Evolutionary conservation across 495 filamentous ascomycete species (phyloP).

Genomic region (Jackrogersella minutella): DNA sequence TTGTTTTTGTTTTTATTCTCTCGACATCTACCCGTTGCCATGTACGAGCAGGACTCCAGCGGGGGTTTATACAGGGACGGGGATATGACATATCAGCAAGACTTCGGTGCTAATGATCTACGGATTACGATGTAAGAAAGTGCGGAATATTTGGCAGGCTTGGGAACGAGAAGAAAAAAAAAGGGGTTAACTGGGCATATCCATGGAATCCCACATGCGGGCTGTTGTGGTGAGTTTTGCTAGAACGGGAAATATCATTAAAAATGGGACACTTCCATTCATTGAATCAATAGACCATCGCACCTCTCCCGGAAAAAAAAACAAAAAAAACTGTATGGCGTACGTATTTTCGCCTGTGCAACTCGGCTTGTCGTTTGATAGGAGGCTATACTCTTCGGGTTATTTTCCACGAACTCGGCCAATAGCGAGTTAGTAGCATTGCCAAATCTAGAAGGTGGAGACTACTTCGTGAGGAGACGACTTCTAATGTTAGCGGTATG

Average conservation of each 20-base stretch:
- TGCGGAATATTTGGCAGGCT: too few species aligned
- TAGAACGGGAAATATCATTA: too few species aligned
- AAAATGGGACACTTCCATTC: not conserved
- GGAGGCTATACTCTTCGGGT: not conserved
- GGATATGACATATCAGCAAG: too few species aligned
- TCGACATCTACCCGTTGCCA: too few species aligned
- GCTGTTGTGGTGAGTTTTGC: too few species aligned
- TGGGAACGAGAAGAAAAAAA: too few species aligned
- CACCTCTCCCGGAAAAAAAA: not conserved
- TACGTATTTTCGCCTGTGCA: not conserved
- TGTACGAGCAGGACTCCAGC: too few species aligned
- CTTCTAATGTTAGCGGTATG: not conserved
- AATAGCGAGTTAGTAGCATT: conserved; percentile 4
- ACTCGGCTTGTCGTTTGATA: not conserved
- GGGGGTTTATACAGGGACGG: too few species aligned
- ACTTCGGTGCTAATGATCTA: too few species aligned
- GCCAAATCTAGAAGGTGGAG: conserved; percentile 1
- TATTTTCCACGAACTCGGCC: not conserved
- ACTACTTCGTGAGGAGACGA: not conserved
- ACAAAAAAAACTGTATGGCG: not conserved
- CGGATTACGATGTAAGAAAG: too few species aligned
- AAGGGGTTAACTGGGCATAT: not conserved
- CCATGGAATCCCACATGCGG: too few species aligned
- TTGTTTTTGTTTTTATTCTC: too few species aligned
- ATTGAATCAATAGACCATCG: not conserved